Conservation (phyloP, 352 stramenopile species). For the Blastocystis sp. region DNA sequence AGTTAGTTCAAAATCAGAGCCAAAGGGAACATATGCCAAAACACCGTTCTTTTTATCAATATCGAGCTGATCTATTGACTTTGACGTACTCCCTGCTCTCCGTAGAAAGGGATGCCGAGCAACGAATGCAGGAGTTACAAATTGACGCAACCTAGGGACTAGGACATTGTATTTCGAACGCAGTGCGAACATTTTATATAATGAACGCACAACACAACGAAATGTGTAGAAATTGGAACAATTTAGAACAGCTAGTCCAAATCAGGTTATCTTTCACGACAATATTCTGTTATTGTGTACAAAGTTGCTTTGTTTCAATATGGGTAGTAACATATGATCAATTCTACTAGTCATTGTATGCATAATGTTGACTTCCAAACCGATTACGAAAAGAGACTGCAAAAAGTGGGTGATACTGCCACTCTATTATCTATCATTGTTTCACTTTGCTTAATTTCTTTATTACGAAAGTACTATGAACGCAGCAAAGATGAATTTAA, state of each 20-base stretch:
- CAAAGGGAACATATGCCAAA: conserved; percentile 25
- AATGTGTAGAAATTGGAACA: neutral
- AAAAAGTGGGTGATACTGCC: too few relatives aligned
- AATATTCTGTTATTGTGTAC: too few relatives aligned
- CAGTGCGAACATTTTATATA: neutral
- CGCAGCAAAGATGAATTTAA: too few relatives aligned
- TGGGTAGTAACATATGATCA: too few relatives aligned
- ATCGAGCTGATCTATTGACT: conserved; percentile 29
- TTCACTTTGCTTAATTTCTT: too few relatives aligned
- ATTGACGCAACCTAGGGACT: neutral
- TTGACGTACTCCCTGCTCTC: neutral
- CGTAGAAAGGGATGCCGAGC: neutral
- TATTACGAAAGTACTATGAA: too few relatives aligned
- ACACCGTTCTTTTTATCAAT: conserved; percentile 59
- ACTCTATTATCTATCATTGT: too few relatives aligned
- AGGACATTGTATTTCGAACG: neutral
- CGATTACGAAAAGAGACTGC: too few relatives aligned
- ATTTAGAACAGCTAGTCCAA: neutral
- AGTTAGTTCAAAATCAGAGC: conserved; percentile 29
- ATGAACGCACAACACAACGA: neutral
- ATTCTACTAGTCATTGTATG: too few relatives aligned
- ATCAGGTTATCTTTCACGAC: too few relatives aligned
- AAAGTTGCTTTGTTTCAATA: too few relatives aligned
- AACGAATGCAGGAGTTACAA: neutral
- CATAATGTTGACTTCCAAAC: too few relatives aligned